Base-by-base conservation (phyloP, 345 rosid genomes). In the Clausena lansium region DNA sequence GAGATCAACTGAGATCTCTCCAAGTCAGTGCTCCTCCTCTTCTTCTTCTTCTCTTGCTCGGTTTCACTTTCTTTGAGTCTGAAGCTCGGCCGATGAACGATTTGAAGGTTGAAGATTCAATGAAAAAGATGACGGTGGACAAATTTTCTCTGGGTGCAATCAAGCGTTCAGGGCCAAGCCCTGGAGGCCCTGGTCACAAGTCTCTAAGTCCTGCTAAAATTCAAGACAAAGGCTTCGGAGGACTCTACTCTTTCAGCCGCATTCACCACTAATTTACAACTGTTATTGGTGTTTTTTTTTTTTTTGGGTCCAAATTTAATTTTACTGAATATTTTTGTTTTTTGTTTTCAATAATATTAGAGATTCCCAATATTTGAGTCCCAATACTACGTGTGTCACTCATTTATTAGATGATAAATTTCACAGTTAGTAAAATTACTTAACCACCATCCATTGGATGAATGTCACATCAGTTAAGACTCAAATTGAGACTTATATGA, bases 111-210 rank as follows among this genome's bases (percentile, higher is more conserved):
- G 65, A 9, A 57, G 7, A 25, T 24, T 45, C 32, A 3, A 33
- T 15, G 60, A 69, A 45, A 41, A 30, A 25, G 71, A 41, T 13
- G 71, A 7, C 14, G 35, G 5, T 52, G 38, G 32, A 70, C 19
- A 52, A 60, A 9, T 30, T 66, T 57, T 68, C 36, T 61, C 11
- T 68, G 20, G 62, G 67, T 20, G 52, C 80, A n/a, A 24, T 63
- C 41, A 78, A 71, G 77, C 32, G 65, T 5, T 87, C 88, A 0
- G 85, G 88, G 20, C 86, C 90, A 4, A 85, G 85, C 71, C 71
- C 67, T 0, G 24, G 75, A 6, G 86, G 83, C 55, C 85, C 80
- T 5, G 85, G 87, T 4, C 86, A 80, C 74, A 70, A 74, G 66
- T n/a, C 57, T 6, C 14, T 1, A 20, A 24, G 33, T 17, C 55